Evolutionary conservation across 2,329 filamentous ascomycete genomes (phyloP), one percentile per base, ranked within the genome.

Genomic region (Harringtonia lauricola): DNA sequence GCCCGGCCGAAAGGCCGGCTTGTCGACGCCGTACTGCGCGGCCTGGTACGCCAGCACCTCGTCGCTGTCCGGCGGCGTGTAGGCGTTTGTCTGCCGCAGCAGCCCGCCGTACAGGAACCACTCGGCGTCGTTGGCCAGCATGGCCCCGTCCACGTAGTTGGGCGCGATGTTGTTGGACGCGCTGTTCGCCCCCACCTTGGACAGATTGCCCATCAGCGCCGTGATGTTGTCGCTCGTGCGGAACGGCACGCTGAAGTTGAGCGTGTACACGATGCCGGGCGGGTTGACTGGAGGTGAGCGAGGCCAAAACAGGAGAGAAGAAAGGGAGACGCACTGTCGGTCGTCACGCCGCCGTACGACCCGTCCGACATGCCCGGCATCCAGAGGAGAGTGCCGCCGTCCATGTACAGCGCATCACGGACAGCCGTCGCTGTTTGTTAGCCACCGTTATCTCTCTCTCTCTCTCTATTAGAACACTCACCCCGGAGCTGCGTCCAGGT

Each of bases 61-160:
- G 44, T 79, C 54, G 1, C 45, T 57, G n/a, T 57, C 54, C 0
- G 74, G 74, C 2, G 58, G 41, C 0, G 58, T 47, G 40, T 61
- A 66, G 4, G 54, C 53, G 1, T 57, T 54, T 0, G 63, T 67
- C 4, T 58, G 45, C 5, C 36, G 46, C 8, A 68, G 37, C 4
- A 78, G 54, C 1, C 82, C 82, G 17, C 81, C 82, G 43, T 80
- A 86, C 2, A 80, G 64, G 51, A 71, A 79, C 52, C 79, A 78
- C 47, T 81, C 70, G 39, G 70, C 61, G 46, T 84, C 64, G 51
- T 84, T 86, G 39, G 69, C 71, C 28, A 86, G 70, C 62, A 86
- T 72, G 8, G 66, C 74, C 2, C 82, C 82, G 47, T 83, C 79
- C 15, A 66, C 48, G 48, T 73, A 82, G 50, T 73, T 73, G 0